Evolutionary conservation across 2,329 filamentous ascomycete genomes (phyloP), one percentile per base, ranked within the genome.

Genomic region (Cladosporium sp.): DNA sequence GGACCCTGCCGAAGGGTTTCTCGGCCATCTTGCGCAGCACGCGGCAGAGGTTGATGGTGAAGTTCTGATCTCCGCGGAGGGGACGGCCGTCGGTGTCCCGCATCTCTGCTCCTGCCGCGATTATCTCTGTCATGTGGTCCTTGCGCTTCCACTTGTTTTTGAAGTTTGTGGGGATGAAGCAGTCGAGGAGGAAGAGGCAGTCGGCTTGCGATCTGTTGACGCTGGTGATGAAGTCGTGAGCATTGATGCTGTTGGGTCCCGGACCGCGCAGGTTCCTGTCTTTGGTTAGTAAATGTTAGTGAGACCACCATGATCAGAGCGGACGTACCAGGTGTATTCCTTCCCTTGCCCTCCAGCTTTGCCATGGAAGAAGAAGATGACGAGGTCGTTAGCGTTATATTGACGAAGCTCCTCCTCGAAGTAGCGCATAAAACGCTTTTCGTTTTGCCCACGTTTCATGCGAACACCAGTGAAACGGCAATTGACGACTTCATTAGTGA

Each of bases 141-240:
- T 29, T 8, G 4, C 32, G 24, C 19, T n/a, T 27, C 7, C 3
- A 7, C 19, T 9, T n/a, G 2, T 22, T 47, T 1, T 12, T 1
- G 7, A 36, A 40, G 2, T 17, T 11, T 5, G 42, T 45, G 2
- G 49, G 42, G 12, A 51, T n/a, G 11, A 32, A 40, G 13, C 42
- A 39, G 36, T 51, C 42, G 13, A 47, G 17, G 18, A 51, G 39
- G 11, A 45, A n/a, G 13, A 34, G 18, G 27, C 22, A 32, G 18
- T 51, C 36, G 2, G 37, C 4, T 3, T 15, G 5, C 2, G 29
- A 32, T 1, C 7, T 15, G 20, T 34, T 42, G 12, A 22, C 36
- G n/a, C 19, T 12, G 1, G n/a, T n/a, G 9, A 51, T 39, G 11
- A 47, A 22, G 12, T 44, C 13, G 30, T 22, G 19, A 4, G 49